Conservation (phyloP, 2,329 filamentous ascomycete species). For the Cladosporium austrohemisphaericum region DNA sequence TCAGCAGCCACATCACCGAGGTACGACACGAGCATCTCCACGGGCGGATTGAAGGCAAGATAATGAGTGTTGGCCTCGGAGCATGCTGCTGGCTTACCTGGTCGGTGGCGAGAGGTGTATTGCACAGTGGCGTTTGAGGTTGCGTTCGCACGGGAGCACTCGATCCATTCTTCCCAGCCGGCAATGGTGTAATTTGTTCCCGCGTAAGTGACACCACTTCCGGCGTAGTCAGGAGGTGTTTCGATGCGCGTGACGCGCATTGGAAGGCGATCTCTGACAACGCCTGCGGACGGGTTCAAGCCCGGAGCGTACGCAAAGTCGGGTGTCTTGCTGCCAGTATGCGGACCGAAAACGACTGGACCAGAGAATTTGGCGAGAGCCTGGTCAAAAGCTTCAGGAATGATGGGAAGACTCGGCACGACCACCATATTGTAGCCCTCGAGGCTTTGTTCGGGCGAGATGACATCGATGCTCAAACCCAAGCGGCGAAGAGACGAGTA, state of each 20-base stretch:
- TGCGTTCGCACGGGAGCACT: constrained; percentile 17
- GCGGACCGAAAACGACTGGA: constrained; percentile 21
- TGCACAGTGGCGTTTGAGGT: constrained; percentile 19
- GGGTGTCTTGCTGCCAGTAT: constrained; percentile 20
- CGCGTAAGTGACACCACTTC: constrained; percentile 21
- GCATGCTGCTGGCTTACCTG: constrained; percentile 23
- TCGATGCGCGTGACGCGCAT: constrained; percentile 23
- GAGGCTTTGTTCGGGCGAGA: constrained; percentile 21
- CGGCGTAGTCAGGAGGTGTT: constrained; percentile 21
- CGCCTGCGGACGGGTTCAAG: constrained; percentile 19
- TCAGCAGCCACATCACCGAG: constrained; percentile 20
- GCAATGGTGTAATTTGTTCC: constrained; percentile 22
- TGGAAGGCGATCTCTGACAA: constrained; percentile 17
- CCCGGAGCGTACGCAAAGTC: constrained; percentile 23
- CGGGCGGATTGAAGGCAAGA: constrained; percentile 23
- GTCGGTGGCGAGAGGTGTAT: constrained; percentile 22
- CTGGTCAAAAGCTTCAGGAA: constrained; percentile 19
- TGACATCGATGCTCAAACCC: constrained; percentile 23
- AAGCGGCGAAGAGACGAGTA: constrained; percentile 24
- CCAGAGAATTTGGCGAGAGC: constrained; percentile 18
- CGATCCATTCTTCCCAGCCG: constrained; percentile 21
- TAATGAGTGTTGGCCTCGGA: constrained; percentile 20
- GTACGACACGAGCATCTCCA: constrained; percentile 21
- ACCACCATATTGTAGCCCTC: constrained; percentile 23
- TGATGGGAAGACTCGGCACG: constrained; percentile 24